Conservation (phyloP, 495 filamentous ascomycete species). For the Sordaria brevicollis region DNA sequence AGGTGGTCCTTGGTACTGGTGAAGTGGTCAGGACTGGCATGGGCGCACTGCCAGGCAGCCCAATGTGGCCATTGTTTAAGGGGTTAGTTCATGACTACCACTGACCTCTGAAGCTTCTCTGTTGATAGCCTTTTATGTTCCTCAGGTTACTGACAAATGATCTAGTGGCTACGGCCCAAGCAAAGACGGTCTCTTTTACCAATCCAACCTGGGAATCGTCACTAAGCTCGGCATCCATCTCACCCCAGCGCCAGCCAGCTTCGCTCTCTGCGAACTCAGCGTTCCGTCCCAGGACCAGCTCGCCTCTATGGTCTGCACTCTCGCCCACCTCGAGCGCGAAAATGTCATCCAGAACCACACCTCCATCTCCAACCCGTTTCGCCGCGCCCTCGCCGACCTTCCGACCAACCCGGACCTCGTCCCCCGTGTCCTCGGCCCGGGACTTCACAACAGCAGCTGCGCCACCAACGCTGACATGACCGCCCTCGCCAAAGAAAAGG, state of each 20-base stretch:
- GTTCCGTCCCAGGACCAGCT: constrained; percentile 33
- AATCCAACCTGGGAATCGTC: constrained; percentile 34
- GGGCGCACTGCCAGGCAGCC: constrained; percentile 27
- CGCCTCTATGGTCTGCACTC: constrained; percentile 8
- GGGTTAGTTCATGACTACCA: constrained; percentile 12
- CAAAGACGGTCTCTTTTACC: constrained; percentile 34
- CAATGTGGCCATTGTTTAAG: constrained; percentile 13
- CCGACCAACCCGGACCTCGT: constrained; percentile 26
- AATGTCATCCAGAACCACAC: constrained; percentile 27
- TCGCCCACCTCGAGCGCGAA: constrained; percentile 23
- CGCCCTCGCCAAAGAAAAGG: constrained; percentile 4
- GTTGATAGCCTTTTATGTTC: background rate
- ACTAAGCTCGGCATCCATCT: constrained; percentile 34
- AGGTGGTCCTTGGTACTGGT: constrained; percentile 37
- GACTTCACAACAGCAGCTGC: constrained; percentile 21
- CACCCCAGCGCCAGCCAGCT: constrained; percentile 31
- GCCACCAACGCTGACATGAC: constrained; percentile 22
- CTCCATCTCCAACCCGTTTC: constrained; percentile 32
- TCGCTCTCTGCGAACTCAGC: constrained; percentile 32
- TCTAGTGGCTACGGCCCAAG: constrained; percentile 21
- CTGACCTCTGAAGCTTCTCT: background rate
- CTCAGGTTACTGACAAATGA: background rate
- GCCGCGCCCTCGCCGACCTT: constrained; percentile 26
- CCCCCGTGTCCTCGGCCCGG: constrained; percentile 20
- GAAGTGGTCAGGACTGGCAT: constrained; percentile 38